Evolutionary conservation across 2,329 filamentous ascomycete species (phyloP).

Genomic region (Lachnellula hyalina): DNA sequence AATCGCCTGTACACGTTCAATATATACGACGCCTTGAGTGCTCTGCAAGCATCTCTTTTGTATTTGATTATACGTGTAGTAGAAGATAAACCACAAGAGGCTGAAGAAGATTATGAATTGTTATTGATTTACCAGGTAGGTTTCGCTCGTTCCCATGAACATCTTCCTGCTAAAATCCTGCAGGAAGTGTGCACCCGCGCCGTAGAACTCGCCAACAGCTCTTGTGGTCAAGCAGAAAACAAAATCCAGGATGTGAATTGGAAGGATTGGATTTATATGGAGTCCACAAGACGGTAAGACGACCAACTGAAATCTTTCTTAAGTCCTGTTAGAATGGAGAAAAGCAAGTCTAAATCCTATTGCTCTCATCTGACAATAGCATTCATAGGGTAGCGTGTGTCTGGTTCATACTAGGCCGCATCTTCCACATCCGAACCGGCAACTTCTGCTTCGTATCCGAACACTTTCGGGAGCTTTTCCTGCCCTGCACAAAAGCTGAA

Average conservation of each 20-base stretch:
- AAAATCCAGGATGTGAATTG: constrained; percentile 7
- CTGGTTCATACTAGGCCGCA: constrained; percentile 5
- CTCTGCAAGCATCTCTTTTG: constrained; percentile 16
- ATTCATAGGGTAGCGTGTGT: constrained; percentile 1
- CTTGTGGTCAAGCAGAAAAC: not conserved
- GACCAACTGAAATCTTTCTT: not conserved
- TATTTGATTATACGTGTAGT: constrained; percentile 20
- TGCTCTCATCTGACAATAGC: not conserved
- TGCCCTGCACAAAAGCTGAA: constrained; percentile 5
- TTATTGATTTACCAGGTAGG: constrained; percentile 1
- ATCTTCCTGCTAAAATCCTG: not conserved
- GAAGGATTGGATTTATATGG: constrained; percentile 24
- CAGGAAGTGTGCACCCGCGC: not conserved
- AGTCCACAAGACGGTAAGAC: constrained; percentile 18
- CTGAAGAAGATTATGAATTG: constrained; percentile 6
- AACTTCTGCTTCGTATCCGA: not conserved
- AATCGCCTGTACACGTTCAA: not conserved
- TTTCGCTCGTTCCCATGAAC: not conserved
- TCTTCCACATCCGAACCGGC: not conserved
- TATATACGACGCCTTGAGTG: constrained; percentile 10
- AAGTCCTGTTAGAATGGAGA: too few species aligned
- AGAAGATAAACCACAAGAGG: constrained; percentile 1
- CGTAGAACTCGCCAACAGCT: not conserved
- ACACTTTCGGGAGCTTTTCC: not conserved
- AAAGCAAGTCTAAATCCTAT: too few species aligned